phyloP scores from a whole-genome alignment of 2,329 filamentous ascomycete species.

The Parafenestella ontariensis region DNA sequence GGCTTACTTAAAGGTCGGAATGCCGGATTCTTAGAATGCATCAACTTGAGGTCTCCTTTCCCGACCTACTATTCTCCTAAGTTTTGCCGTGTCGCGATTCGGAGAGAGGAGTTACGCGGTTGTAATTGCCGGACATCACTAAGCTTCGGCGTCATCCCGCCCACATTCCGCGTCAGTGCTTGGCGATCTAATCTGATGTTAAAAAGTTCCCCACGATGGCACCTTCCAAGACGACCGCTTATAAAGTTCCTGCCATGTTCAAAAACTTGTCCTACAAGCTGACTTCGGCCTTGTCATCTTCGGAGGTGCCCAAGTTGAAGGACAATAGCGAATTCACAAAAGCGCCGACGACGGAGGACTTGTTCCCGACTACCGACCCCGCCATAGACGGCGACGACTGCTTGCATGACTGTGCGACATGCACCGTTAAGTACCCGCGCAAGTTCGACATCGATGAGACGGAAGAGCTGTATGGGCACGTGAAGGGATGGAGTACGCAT shows the following conservation, averaged over 20 bases:
- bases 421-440: constrained; percentile 79
- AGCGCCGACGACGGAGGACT: constrained; percentile 55
- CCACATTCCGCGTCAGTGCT: constrained; percentile 36
- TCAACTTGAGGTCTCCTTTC: background rate
- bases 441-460: constrained; percentile 74
- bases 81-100: background rate
- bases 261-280: constrained; percentile 49
- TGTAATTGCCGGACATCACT: background rate
- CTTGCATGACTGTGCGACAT: constrained; percentile 82
- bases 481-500: constrained; percentile 89
- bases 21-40: background rate
- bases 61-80: background rate
- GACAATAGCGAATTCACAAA: constrained; percentile 55
- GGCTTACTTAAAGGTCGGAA: background rate
- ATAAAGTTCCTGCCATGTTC: constrained; percentile 46
- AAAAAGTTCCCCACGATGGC: constrained; percentile 27
- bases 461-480: constrained; percentile 81
- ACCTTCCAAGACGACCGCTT: constrained; percentile 31
- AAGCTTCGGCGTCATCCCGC: constrained; percentile 25
- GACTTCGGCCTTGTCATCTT: constrained; percentile 37
- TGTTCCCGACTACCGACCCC: constrained; percentile 80
- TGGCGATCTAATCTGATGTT: constrained; percentile 48
- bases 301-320: constrained; percentile 39
- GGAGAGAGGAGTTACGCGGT: background rate
- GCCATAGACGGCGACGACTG: constrained; percentile 87